phyloP scores from a whole-genome alignment of 495 filamentous ascomycete genomes.

The Trypethelium eluteriae region DNA sequence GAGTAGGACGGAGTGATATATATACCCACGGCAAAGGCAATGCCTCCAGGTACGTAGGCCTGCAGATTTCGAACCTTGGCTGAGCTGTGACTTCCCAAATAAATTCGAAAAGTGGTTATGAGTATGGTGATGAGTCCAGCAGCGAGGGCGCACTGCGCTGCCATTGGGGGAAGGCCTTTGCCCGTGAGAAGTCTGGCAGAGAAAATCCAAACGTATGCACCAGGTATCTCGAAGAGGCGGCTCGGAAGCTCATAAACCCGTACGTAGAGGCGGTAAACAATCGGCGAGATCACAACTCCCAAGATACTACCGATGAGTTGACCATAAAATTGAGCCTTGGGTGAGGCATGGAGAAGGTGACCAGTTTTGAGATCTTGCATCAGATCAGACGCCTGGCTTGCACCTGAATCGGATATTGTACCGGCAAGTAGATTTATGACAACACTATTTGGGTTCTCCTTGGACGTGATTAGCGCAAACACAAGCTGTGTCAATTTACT shows the following conservation, averaged over 20 bases:
- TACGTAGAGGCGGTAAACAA: constrained; percentile 82
- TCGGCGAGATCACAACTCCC: constrained; percentile 74
- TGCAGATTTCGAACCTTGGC: constrained; percentile 34
- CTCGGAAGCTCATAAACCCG: constrained; percentile 78
- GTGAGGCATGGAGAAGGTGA: constrained; percentile 78
- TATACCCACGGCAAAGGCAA: constrained; percentile 84
- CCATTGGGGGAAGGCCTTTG: constrained; percentile 74
- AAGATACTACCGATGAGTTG: constrained; percentile 81
- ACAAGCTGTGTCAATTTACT: constrained; percentile 90
- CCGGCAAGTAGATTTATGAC: constrained; percentile 87
- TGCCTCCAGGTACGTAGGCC: constrained; percentile 71
- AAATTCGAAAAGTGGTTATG: constrained; percentile 58
- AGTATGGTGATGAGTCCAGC: constrained; percentile 60
- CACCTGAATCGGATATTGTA: constrained; percentile 76
- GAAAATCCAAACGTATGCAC: constrained; percentile 90
- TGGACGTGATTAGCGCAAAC: constrained; percentile 76
- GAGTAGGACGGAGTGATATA: constrained; percentile 94
- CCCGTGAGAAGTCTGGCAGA: constrained; percentile 85
- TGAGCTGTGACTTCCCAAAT: constrained; percentile 36
- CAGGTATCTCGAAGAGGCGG: constrained; percentile 83
- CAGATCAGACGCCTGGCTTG: constrained; percentile 87
- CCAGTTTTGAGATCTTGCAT: constrained; percentile 98
- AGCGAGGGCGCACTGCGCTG: constrained; percentile 63
- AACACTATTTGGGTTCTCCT: constrained; percentile 66
- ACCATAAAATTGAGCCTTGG: constrained; percentile 92